Conservation (phyloP, 2,329 filamentous ascomycete genomes). For the Claviceps spartinae region DNA sequence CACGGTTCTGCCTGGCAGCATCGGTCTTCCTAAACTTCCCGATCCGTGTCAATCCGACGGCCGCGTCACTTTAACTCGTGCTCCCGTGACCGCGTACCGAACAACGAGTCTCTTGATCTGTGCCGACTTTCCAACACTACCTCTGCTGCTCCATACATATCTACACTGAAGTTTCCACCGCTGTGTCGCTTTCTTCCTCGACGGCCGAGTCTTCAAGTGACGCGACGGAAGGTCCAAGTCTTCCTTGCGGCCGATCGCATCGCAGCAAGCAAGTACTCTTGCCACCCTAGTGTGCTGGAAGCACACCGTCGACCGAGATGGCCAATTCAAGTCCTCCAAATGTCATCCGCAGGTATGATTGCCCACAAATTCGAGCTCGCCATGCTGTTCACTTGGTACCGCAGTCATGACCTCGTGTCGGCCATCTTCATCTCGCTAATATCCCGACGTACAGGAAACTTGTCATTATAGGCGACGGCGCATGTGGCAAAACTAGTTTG, state of each 20-base stretch:
- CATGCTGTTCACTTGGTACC: neutral
- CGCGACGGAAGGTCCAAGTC: neutral
- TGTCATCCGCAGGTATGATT: slow-evolving; percentile 50
- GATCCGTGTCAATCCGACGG: neutral
- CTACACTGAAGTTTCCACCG: neutral
- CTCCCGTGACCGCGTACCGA: neutral
- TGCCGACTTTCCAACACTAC: neutral
- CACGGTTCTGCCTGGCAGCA: neutral
- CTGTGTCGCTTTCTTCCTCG: neutral
- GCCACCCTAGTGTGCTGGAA: neutral
- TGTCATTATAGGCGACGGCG: slow-evolving; percentile 93
- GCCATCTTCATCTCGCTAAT: neutral
- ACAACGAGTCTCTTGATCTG: neutral
- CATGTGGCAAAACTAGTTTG: slow-evolving; percentile 95
- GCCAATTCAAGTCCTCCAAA: slow-evolving; percentile 34
- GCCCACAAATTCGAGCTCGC: neutral
- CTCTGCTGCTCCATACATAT: neutral
- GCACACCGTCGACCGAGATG: slow-evolving; percentile 20
- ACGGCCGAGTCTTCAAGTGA: neutral
- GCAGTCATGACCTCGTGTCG: neutral
- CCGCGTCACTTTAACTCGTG: neutral
- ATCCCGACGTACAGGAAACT: slow-evolving; percentile 54
- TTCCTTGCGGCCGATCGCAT: neutral
- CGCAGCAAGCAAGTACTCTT: neutral
- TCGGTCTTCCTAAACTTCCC: neutral